phyloP scores from a whole-genome alignment of 2,329 filamentous ascomycete genomes.

The Trichoderma cornu-damae region DNA sequence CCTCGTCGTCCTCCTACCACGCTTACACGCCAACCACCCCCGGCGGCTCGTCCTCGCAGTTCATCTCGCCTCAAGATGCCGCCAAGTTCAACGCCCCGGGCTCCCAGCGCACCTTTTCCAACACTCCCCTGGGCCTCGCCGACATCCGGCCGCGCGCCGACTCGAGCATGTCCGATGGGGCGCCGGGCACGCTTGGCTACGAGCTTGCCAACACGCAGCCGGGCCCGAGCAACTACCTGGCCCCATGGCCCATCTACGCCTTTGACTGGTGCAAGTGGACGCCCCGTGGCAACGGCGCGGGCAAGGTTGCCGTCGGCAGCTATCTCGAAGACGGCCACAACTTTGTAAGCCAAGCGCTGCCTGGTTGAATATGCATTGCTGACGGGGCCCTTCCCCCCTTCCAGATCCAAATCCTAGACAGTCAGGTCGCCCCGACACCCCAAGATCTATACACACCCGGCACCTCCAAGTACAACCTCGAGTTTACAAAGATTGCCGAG shows the following conservation, averaged over 20 bases:
- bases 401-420: conserved; percentile 95
- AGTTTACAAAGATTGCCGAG: conserved; percentile 91
- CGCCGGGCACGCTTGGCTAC: conserved; percentile 57
- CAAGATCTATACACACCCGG: conserved; percentile 65
- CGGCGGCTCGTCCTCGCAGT: conserved; percentile 56
- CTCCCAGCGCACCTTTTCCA: conserved; percentile 61
- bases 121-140: conserved; percentile 83
- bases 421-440: conserved; percentile 67
- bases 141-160: conserved; percentile 87
- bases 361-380: not conserved
- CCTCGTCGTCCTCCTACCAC: conserved; percentile 52
- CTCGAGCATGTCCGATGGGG: conserved; percentile 69
- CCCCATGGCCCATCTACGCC: conserved; percentile 92
- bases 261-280: conserved; percentile 99
- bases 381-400: not conserved
- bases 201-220: conserved; percentile 61
- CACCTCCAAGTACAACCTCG: conserved; percentile 68
- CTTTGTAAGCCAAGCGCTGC: conserved; percentile 59
- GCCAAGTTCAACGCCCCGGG: conserved; percentile 52
- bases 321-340: conserved; percentile 98
- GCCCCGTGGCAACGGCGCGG: conserved; percentile 70
- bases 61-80: conserved; percentile 52
- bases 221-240: conserved; percentile 85
- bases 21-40: conserved; percentile 62
- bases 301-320: conserved; percentile 91